Evolutionary conservation across 2,329 filamentous ascomycete genomes (phyloP).

Genomic region (Laburnicola sp.): DNA sequence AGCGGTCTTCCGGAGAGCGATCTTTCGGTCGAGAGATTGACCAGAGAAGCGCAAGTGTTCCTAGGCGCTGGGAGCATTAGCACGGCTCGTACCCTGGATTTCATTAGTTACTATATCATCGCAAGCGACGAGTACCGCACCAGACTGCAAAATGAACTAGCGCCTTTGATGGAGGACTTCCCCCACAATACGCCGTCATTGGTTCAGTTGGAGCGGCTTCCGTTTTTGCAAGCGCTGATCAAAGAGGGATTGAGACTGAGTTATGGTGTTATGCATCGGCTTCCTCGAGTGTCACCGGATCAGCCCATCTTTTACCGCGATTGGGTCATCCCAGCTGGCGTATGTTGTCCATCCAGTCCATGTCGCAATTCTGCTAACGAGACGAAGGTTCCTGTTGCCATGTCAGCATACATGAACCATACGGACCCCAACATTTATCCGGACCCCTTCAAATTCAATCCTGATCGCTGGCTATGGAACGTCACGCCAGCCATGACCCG

Average conservation of each 20-base stretch:
- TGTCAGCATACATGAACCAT: conserved; percentile 18
- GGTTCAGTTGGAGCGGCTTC: conserved; percentile 16
- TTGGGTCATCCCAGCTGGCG: conserved; percentile 16
- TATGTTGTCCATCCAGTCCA: conserved; percentile 5
- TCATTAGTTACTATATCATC: conserved; percentile 13
- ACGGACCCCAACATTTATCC: conserved; percentile 16
- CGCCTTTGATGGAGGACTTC: conserved; percentile 6
- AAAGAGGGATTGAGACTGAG: conserved; percentile 24
- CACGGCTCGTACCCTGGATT: conserved; percentile 11
- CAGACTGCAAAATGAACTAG: conserved; percentile 9
- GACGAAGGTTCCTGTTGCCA: conserved; percentile 14
- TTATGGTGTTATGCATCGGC: conserved; percentile 23
- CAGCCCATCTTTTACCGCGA: conserved; percentile 2
- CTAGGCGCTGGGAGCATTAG: conserved; percentile 13
- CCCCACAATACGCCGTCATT: conserved; percentile 8
- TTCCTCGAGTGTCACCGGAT: conserved; percentile 23
- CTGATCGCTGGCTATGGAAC: conserved; percentile 15
- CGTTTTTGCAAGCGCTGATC: conserved; percentile 14
- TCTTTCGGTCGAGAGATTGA: conserved; percentile 16
- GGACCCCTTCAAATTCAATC: conserved; percentile 15
- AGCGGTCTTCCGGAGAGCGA: conserved; percentile 24
- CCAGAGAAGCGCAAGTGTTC: conserved; percentile 30
- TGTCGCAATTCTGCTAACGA: neutral
- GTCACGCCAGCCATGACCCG: conserved; percentile 1
- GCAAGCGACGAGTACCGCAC: neutral